Evolutionary conservation across 768 basidiomycete species (phyloP), one percentile per base, ranked within the genome.

Genomic region (Coprinopsis cinerea): DNA sequence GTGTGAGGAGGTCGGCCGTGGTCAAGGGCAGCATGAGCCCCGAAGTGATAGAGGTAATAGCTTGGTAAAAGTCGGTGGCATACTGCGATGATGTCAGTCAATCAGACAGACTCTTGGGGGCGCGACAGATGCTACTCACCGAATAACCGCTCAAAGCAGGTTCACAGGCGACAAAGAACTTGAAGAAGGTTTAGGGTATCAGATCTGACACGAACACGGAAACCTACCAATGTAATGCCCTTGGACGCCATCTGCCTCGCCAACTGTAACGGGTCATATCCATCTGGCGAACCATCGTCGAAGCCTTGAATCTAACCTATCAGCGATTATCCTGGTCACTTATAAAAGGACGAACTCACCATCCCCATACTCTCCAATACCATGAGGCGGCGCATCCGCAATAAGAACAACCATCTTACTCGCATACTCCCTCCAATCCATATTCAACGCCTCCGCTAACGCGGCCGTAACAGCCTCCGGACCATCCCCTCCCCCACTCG

Each of bases 141-240:
- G 86, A 88, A 61, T 95, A 95, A 37, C 92, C 91, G 55, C 90
- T 92, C 52, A 95, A 74, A 4, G 92, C 93, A 49, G 95, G 94
- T 67, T 98, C 95, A 69, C 95, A 98, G 24, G 95, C 95, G n/a
- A 98, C 95, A 64, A 96, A 93, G 71, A 97, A 97, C 92, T 96
- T 64, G 5, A 52, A 26, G 48, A 34, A 49, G 32, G 45, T 20
- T 45, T 13, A 54, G 49, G 46, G 46, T 51, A 25, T 47, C n/a
- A n/a, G 53, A 27, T 35, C 37, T 17, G 40, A 44, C 6, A 40
- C 10, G 44, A 5, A 17, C 20, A 4, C 41, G 24, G 37, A 49
- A 25, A 67, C 85, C 61, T 63, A 92, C 94, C 53, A 97, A 68
- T 7, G 91, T 91, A 59, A 98, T 97, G 4, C 95, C 95, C 34